Evolutionary conservation across 495 filamentous ascomycete genomes (phyloP), one percentile per base, ranked within the genome.

Genomic region (Beverwykella pulmonaria): DNA sequence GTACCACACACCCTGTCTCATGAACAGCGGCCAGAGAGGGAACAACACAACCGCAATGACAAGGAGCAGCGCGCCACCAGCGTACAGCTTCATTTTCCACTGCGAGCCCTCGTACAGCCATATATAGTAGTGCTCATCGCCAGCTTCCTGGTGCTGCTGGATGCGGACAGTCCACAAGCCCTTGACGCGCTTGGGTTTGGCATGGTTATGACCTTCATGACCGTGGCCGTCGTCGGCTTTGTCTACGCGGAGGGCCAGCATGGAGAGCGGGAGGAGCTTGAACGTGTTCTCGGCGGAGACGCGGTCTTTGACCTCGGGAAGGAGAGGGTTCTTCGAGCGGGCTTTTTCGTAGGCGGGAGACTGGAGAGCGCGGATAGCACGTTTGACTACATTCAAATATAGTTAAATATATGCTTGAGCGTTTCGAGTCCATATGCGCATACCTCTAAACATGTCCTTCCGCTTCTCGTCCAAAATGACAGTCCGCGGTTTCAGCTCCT

Each of bases 401-500:
- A 34, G 12, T 44, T n/a, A 44, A 14, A 9, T 14, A 44, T 44
- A 14, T 12, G 39, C 39, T 44, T 14, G 17, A 15, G 39, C 2
- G 6, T 14, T 44, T 44, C 9, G 39, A 44, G 6, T n/a, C 15
- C 3, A 15, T 44, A 44, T 44, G 39, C 39, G 17, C 39, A 44
- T 71, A 96, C 93, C 90, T 83, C 89, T 91, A 79, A 99, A 98
- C 87, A 99, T 92, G 67, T 99, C 93, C 80, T 97, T 98, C 62
- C 95, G 84, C 81, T 98, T 93, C 66, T 94, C 95, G 71, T 97
- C 92, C 69, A 97, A 82, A 62, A 99, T 95, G 79, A 89, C 92
- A 27, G 94, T 97, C 68, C 95, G 83, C 47, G 86, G 81, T 84
- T 99, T 99, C 67, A 99, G 80, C 68, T 91, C 83, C 78, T 97